These are phyloP conservation scores for Phytophthora citricola DNA, from an alignment of 352 stramenopile genomes.

Conservation along the genomic window DNA sequence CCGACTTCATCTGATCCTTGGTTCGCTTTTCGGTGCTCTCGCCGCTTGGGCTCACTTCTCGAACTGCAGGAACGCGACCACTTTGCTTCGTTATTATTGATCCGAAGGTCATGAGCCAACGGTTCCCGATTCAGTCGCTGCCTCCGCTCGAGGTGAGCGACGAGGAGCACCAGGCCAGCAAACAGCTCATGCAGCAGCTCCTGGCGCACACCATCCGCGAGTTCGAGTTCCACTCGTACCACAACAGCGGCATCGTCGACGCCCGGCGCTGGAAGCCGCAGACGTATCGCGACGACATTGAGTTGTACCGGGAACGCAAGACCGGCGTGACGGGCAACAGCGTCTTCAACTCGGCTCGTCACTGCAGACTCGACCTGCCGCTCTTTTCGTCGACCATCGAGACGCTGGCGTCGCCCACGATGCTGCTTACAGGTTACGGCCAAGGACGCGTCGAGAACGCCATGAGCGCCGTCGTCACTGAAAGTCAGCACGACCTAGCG, in stretches of 20 bases:
- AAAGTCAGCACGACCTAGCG: conserved; percentile 61
- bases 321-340: conserved; percentile 31
- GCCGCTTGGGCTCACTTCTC: conserved; percentile 25
- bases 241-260: conserved; percentile 45
- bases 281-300: conserved; percentile 47
- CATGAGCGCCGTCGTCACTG: conserved; percentile 61
- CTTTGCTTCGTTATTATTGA: background rate
- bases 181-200: conserved; percentile 44
- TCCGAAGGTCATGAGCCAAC: conserved; percentile 33
- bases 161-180: conserved; percentile 42
- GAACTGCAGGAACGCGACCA: conserved; percentile 18
- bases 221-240: conserved; percentile 51
- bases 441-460: conserved; percentile 60
- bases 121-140: conserved; percentile 55
- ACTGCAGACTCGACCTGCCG: conserved; percentile 42
- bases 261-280: conserved; percentile 49
- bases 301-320: conserved; percentile 52
- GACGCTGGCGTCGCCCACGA: conserved; percentile 38
- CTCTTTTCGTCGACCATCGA: conserved; percentile 37
- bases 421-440: conserved; percentile 58
- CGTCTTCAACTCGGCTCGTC: conserved; percentile 31
- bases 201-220: conserved; percentile 52
- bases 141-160: conserved; percentile 41
- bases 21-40: conserved; percentile 8
- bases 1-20: conserved; percentile 22